These are phyloP conservation scores for Coniferiporia sulphurascens DNA, from an alignment of 1,284 basidiomycete genomes.

Conservation along the genomic window DNA sequence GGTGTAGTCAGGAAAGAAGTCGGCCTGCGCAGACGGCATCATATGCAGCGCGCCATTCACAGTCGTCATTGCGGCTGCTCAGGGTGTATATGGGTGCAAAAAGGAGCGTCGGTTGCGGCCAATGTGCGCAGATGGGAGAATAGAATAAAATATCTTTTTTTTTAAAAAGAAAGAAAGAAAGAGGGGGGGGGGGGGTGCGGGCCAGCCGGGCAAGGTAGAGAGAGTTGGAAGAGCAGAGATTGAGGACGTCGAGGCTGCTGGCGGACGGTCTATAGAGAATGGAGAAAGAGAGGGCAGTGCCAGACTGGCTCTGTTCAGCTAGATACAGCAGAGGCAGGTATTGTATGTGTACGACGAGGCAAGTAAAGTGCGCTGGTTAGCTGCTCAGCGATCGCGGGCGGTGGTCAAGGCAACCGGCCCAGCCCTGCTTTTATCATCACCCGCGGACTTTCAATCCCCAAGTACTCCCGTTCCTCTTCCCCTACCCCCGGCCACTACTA, in stretches of 20 bases:
- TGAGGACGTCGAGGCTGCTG: background rate
- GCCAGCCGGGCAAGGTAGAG: conserved; percentile 12
- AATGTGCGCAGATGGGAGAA: conserved; percentile 22
- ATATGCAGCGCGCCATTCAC: conserved; percentile 58
- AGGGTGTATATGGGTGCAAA: conserved; percentile 22
- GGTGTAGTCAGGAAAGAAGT: conserved; percentile 45
- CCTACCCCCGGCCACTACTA: background rate
- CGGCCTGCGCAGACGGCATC: conserved; percentile 56
- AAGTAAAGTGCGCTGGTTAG: background rate
- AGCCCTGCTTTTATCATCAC: conserved; percentile 17
- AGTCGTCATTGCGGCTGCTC: conserved; percentile 49
- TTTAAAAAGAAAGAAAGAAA: conserved; percentile 8
- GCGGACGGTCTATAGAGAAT: background rate
- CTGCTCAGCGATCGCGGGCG: conserved; percentile 21
- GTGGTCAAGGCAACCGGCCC: conserved; percentile 66
- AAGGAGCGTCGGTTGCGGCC: conserved; percentile 23
- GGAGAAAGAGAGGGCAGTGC: background rate
- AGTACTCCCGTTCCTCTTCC: conserved; percentile 2
- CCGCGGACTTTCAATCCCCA: conserved; percentile 17
- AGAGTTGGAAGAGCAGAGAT: conserved; percentile 19
- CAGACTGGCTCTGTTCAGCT: background rate
- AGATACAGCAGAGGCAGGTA: background rate
- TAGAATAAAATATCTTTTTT: background rate
- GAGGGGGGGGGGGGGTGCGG: conserved; percentile 2
- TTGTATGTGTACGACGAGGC: background rate